These are phyloP conservation scores for Tetrahymena borealis DNA, from an alignment of 73 alveolate genomes.

Conservation along the genomic window DNA sequence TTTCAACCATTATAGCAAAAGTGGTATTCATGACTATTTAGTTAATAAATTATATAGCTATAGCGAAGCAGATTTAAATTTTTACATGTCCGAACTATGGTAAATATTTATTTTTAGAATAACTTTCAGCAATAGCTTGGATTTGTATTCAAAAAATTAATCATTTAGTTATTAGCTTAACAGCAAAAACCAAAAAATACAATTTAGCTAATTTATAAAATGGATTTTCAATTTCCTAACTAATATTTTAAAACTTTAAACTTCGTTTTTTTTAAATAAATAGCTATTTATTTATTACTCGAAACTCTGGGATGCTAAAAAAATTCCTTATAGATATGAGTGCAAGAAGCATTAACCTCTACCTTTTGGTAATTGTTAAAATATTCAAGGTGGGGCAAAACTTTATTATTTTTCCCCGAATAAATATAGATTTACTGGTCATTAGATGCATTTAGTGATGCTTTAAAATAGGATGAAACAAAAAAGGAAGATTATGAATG, in stretches of 20 bases:
- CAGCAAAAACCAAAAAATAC: too few species aligned
- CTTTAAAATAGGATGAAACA: not conserved
- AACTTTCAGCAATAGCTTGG: too few species aligned
- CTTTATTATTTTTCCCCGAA: not conserved
- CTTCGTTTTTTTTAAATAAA: too few species aligned
- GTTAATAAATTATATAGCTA: not conserved
- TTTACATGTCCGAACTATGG: not conserved
- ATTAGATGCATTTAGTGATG: not conserved
- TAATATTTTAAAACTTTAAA: too few species aligned
- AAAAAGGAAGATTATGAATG: not conserved
- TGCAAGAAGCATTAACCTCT: not conserved
- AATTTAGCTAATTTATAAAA: too few species aligned
- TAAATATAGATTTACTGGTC: not conserved
- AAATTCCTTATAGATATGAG: not conserved
- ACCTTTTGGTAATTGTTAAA: not conserved
- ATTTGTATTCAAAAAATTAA: too few species aligned
- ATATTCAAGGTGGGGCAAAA: not conserved
- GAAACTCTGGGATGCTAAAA: not conserved
- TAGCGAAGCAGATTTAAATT: not conserved
- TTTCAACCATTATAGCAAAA: not conserved
- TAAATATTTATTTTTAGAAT: not conserved
- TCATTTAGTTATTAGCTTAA: too few species aligned
- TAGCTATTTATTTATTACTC: not conserved
- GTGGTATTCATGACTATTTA: not conserved
- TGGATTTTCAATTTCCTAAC: too few species aligned